Conservation (phyloP, 441 rosid species). For the Adansonia rubrostipa region DNA sequence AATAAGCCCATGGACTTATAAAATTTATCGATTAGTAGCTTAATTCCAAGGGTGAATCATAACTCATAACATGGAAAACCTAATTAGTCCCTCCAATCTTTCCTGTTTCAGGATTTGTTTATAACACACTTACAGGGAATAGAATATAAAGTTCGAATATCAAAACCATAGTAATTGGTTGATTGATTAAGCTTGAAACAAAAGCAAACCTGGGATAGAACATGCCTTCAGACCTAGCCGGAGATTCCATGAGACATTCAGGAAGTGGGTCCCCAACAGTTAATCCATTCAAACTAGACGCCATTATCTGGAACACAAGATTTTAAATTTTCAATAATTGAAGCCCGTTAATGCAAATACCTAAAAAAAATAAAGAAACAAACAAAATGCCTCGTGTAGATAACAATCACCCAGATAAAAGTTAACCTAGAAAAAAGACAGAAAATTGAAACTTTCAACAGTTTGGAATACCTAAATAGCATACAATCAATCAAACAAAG, state of each 20-base stretch:
- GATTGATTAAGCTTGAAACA: neutral
- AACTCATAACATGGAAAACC: neutral
- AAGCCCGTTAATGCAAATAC: constrained; percentile 17
- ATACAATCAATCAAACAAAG: neutral
- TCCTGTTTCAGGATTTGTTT: neutral
- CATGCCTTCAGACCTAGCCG: constrained; percentile 69
- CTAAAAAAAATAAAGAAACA: neutral
- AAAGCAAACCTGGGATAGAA: constrained; percentile 54
- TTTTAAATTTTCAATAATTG: neutral
- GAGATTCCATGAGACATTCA: constrained; percentile 86
- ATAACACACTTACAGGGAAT: neutral
- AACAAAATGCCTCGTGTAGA: neutral
- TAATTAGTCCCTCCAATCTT: neutral
- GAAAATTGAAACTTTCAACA: neutral
- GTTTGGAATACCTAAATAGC: neutral
- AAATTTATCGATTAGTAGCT: neutral
- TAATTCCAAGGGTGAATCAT: neutral
- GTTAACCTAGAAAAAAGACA: neutral
- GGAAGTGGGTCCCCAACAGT: constrained; percentile 87
- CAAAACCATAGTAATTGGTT: too few relatives aligned
- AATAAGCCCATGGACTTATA: neutral
- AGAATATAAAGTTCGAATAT: neutral
- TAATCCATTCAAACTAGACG: constrained; percentile 92
- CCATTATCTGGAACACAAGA: constrained; percentile 70
- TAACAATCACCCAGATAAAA: constrained; percentile 2